Base-by-base conservation (phyloP, 306 rosid genomes). In the Prunus davidiana region DNA sequence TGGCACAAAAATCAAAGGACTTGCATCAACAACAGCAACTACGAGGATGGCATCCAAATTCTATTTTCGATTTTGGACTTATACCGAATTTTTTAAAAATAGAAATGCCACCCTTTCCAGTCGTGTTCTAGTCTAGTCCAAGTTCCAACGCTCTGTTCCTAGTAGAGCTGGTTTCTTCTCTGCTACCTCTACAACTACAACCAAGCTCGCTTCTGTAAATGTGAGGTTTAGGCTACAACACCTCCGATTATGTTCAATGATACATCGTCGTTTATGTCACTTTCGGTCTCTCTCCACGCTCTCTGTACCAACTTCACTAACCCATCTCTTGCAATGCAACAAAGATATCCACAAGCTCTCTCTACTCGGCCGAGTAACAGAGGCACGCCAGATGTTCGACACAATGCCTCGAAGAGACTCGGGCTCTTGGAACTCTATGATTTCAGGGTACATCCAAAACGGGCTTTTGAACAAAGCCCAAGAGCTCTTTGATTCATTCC, bases 341-440 rank as follows among this genome's bases (percentile, higher is more conserved):
- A 27, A 65, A 69, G 60, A 66, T n/a, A 79, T 83, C n/a, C 63
- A 70, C 50, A 64, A 50, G 12, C 71, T 83, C 12, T 69, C 45
- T 43, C 50, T 67, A 68, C 25, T 68, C 14, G 74, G 77, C 57
- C 69, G 77, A 22, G 41, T 73, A 4, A 5, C 63, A 13, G 82
- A 82, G 68, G 86, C 82, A 64, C 80, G 82, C 71, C 45, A 62
- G 3, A 2, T 82, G 73, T 82, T 82, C 79, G 79, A 60, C 18
- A 51, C 76, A 3, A 82, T 82, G 82, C 15, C 68, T 73, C 76
- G 18, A 8, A 43, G 79, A 68, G 76, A 73, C 41, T 45, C 73
- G 0, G 72, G 50, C 12, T 78, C 80, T 5, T 78, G 78, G 78
- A 78, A 78, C 80, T 62, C 75, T 70, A 74, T 78, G 80, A 75